phyloP scores from a whole-genome alignment of 1,284 basidiomycete species.

The Peniophora sp. region DNA sequence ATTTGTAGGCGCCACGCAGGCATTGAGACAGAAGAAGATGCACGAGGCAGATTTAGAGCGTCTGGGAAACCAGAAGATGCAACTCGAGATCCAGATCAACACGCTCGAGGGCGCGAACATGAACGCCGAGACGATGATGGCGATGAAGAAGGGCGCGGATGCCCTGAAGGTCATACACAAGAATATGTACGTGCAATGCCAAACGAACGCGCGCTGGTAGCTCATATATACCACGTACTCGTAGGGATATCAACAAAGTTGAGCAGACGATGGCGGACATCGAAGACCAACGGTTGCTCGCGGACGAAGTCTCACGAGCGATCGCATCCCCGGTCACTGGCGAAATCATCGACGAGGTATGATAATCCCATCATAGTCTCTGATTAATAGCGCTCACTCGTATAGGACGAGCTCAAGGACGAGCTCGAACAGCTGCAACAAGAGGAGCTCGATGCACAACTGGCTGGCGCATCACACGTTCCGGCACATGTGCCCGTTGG shows the following conservation, averaged over 20 bases:
- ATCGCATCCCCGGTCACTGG: conserved; percentile 73
- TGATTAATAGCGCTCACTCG: no score
- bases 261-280: conserved; percentile 89
- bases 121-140: conserved; percentile 96
- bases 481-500: conserved; percentile 81
- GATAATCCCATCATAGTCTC: conserved; percentile 17
- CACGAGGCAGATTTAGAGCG: conserved; percentile 86
- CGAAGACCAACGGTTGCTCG: conserved; percentile 89
- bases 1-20: conserved; percentile 72
- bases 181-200: conserved; percentile 77
- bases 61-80: conserved; percentile 82
- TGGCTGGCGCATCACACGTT: conserved; percentile 86
- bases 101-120: conserved; percentile 97
- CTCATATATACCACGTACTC: background rate
- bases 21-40: conserved; percentile 93
- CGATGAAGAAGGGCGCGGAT: conserved; percentile 94
- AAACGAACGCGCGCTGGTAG: no score
- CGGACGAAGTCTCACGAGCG: conserved; percentile 92
- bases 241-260: conserved; percentile 85
- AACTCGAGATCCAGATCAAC: conserved; percentile 95
- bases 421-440: conserved; percentile 91
- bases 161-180: conserved; percentile 92
- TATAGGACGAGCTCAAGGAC: conserved; percentile 73
- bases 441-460: conserved; percentile 81
- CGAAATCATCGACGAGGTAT: conserved; percentile 73